Evolutionary conservation across 202 grass and related monocot genomes (phyloP).

Genomic region (Zoysia matrella): DNA sequence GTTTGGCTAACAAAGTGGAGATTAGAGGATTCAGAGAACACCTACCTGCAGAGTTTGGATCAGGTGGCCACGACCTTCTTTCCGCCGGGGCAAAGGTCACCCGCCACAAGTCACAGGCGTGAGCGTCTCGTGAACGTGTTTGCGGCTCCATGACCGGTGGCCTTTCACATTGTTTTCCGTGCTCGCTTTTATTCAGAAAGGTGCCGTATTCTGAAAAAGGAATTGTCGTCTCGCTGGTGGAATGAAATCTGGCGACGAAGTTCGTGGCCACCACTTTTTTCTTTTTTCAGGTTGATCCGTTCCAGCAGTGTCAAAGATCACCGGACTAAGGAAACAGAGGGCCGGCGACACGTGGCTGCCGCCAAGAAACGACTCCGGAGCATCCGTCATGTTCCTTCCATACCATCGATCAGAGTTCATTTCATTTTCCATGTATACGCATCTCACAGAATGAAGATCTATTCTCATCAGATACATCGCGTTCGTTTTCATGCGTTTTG

Average conservation of each 20-base stretch:
- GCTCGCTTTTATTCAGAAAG: background rate
- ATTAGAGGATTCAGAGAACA: no score
- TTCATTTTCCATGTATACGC: no score
- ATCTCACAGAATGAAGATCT: no score
- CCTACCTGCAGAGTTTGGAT: no score
- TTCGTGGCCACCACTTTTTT: no score
- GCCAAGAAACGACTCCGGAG: background rate
- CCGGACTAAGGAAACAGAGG: constrained; percentile 27
- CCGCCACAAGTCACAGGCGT: constrained; percentile 5
- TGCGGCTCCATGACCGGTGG: no score
- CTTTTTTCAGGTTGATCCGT: no score
- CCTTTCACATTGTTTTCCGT: background rate
- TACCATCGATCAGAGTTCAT: no score
- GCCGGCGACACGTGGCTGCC: constrained; percentile 6
- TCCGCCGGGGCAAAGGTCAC: background rate
- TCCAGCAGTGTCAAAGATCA: background rate
- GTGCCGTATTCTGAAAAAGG: background rate
- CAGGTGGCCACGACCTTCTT: no score
- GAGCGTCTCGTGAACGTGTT: background rate
- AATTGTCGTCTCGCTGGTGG: background rate
- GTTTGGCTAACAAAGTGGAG: background rate
- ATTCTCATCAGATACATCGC: background rate
- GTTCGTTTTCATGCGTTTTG: no score
- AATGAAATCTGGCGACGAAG: background rate
- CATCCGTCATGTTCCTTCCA: background rate